Evolutionary conservation across 2,329 filamentous ascomycete genomes (phyloP), one percentile per base, ranked within the genome.

Genomic region (Microdochium trichocladiopsis): DNA sequence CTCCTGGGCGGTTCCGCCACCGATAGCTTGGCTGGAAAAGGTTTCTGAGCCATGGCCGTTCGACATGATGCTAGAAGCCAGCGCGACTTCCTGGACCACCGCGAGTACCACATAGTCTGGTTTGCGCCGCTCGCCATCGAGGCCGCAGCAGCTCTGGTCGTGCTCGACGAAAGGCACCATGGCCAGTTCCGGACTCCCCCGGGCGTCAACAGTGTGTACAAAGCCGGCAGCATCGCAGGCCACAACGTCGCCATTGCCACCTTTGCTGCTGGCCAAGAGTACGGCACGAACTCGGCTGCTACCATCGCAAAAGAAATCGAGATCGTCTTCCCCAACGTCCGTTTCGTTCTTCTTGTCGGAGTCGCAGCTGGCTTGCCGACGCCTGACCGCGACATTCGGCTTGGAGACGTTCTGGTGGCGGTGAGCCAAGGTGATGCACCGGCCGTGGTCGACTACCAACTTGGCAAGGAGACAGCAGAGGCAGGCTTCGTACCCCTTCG

Each of bases 351-450:
- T 4, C 48, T 67, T 10, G 63, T 66, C 21, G 65, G 65, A 3
- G 57, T 68, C 6, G 66, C 63, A 51, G 65, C 62, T 8, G 63
- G 58, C 18, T 56, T 60, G 10, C 64, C 65, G 24, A 14, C 37
- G 11, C 10, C 8, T 9, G 21, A n/a, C 22, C 45, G 21, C 11
- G 48, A 50, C 12, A 50, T 50, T n/a, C 25, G 23, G 3, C 48
- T 50, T 6, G 48, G 48, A 16, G 48, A 50, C 22, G 28, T 41
- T 22, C 12, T 50, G 5, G 25, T 50, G 12, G 33, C 28, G 6
- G 21, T 28, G 10, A 25, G 23, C 24, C 23, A 25, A 14, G 21
- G 22, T 9, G 47, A 28, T 11, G 3, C 6, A 6, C 47, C 11
- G 47, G 25, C 25, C 16, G 25, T 50, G 23, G 8, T 50, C 23